phyloP scores from a whole-genome alignment of 2,329 filamentous ascomycete genomes.

The Paecilomyces niveus region DNA sequence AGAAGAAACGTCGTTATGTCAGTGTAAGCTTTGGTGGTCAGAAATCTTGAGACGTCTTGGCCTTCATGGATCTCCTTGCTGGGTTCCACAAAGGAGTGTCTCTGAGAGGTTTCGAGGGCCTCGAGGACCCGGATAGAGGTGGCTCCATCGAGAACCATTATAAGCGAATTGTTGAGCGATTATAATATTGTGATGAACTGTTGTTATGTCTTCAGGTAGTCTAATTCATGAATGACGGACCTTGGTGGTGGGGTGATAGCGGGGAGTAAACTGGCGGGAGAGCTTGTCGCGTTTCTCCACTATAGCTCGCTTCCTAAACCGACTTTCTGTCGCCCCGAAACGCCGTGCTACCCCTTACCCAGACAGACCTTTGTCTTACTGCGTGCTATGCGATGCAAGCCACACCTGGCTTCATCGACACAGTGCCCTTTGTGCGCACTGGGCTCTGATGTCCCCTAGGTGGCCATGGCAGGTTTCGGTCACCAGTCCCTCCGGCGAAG shows the following conservation, averaged over 20 bases:
- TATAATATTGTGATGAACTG: not conserved
- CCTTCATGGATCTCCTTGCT: conserved; percentile 78
- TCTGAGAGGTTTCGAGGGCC: conserved; percentile 39
- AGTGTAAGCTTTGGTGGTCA: conserved; percentile 72
- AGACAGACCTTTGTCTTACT: not conserved
- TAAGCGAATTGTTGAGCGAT: not conserved
- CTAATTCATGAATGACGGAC: not conserved
- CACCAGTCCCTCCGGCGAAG: not conserved
- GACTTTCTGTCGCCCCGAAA: not conserved
- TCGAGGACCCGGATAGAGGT: conserved; percentile 30
- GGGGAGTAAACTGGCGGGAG: not conserved
- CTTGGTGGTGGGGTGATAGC: not conserved
- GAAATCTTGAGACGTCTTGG: conserved; percentile 72
- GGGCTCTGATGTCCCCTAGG: not conserved
- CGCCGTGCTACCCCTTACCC: not conserved
- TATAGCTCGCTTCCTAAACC: not conserved
- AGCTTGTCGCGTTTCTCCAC: not conserved
- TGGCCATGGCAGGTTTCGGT: not conserved
- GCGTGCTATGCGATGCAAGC: not conserved
- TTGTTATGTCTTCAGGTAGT: not conserved
- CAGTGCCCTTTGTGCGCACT: not conserved
- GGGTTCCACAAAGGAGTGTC: conserved; percentile 60
- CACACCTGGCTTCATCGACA: not conserved
- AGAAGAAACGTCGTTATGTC: conserved; percentile 83
- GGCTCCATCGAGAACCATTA: conserved; percentile 15